Evolutionary conservation across 345 rosid species (phyloP), one percentile per base, ranked within the genome.

Genomic region (Eucalyptus paniculata): DNA sequence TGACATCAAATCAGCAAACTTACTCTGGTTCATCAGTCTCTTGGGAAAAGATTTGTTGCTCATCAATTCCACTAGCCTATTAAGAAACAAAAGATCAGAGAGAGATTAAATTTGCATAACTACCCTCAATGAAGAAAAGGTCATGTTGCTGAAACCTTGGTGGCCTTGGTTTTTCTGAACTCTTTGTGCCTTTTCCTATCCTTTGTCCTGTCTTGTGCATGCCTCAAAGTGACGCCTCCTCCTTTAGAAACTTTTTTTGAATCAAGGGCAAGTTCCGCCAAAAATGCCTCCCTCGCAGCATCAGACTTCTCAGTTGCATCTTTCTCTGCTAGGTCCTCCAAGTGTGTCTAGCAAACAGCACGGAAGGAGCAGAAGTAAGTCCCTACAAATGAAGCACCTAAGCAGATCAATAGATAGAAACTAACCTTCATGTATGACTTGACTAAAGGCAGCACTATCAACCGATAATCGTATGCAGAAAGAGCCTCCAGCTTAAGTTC

Each of bases 281-380:
- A 94, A 90, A 98, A 94, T 77, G 99, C 99, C 92, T 98, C 98
- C 88, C 98, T 93, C n/a, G 97, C 99, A 91, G 99, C 99, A 93
- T 98, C 98, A 92, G 99, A 95, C 94, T 95, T 97, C 94, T 97
- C 98, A 54, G 95, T 97, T 87, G 98, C 99, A 94, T 96, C 96
- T 93, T 96, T 97, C 94, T 97, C 98, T 62, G 97, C 98, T 92
- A 96, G 94, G 91, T 95, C 95, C 96, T 97, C 99, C 93, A 98
- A 94, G 92, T 91, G 95, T 88, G 96, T 95, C 99, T 98, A 87
- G 62, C 89, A 67, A 85, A 88, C 54, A 88, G 62, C 83, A 87
- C 51, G 87, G 85, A 21, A 50, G 86, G 87, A 88, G 86, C 34
- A n/a, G 67, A 89, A 85, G 89, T 89, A 45, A 65, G 42, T 47